Evolutionary conservation across 345 rosid genomes (phyloP), one percentile per base, ranked within the genome.

Genomic region (Microcos paniculata): DNA sequence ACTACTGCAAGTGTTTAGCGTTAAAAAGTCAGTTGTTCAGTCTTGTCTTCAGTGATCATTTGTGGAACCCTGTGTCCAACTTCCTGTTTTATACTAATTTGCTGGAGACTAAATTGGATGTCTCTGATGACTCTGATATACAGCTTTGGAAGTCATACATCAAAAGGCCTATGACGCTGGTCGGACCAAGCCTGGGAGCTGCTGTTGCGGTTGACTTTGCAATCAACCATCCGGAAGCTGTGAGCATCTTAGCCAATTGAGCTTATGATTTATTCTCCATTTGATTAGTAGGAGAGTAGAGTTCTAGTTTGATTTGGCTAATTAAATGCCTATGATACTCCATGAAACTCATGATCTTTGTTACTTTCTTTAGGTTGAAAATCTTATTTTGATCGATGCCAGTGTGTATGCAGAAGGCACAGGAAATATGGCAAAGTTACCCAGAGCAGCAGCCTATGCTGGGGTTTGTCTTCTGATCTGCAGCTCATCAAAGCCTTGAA

Each of bases 101-200:
- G 73, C 67, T 33, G 75, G 75, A 49, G 30, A 56, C 66, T 51
- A 58, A 75, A 70, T 21, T 76, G 14, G 66, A 42, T 42, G 71
- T 42, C 43, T 74, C 46, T n/a, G 2, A 35, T 35, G 6, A 3
- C 40, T 35, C 6, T 62, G 26, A 33, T 76, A 28, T 23, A 31
- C 82, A 93, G 99, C 79, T 96, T 75, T 96, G 98, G 98, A 90
- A 84, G 83, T 81, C 91, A 57, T 79, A 96, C 85, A 96, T 93
- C 70, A 82, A 80, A 80, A 88, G 84, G 86, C 98, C 97, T 7
- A 85, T 93, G 82, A 90, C 85, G 66, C 83, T 96, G 86, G 93
- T 93, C 71, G 97, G 98, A 53, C 94, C 99, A 12, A 93, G 98
- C 85, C 97, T 96, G 59, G 98, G 99, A 70, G 98, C 99, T 80